Evolutionary conservation across 495 filamentous ascomycete species (phyloP), one percentile per base, ranked within the genome.

Genomic region (Aspergillus kassunensis): DNA sequence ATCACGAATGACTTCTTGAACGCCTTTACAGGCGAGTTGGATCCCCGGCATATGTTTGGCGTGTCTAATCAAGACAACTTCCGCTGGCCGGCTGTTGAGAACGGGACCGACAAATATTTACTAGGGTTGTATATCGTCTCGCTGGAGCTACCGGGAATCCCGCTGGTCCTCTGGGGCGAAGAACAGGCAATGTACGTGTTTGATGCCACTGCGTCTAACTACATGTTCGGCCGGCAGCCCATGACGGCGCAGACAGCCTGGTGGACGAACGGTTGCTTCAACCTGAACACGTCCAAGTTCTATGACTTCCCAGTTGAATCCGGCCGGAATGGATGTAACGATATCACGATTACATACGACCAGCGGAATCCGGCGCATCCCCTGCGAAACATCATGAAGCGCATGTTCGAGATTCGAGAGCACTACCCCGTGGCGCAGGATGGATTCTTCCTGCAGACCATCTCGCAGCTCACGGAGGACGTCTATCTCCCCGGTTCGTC

Each of bases 61-160:
- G 75, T 73, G 1, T 83, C 81, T 13, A 88, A 88, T 59, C 85
- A 88, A 65, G 85, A 88, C 60, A 82, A 88, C 3, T 86, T 88
- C 65, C 77, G 84, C 10, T 89, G 85, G 85, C 85, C 85, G 2
- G 71, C 80, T 0, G 73, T 89, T 34, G 65, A 73, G n/a, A 69
- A 80, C 44, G 85, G 85, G 4, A 78, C 78, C 0, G 74, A 85
- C 56, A 75, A 80, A 36, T 73, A 78, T 62, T 61, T 87, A 4
- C 68, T 89, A 0, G 85, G 70, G 6, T 60, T 76, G 3, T 87
- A 82, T 51, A 77, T 89, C 51, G 81, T 77, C 0, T 85, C 81
- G 7, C 55, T 88, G 6, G 65, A 81, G 27, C 64, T 88, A 58
- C 85, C 85, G 0, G 85, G 85, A 3, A 79, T 84, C 23, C 85